These are phyloP conservation scores for Neonectria punicea DNA, from an alignment of 2,329 filamentous ascomycete genomes.

Conservation along the genomic window DNA sequence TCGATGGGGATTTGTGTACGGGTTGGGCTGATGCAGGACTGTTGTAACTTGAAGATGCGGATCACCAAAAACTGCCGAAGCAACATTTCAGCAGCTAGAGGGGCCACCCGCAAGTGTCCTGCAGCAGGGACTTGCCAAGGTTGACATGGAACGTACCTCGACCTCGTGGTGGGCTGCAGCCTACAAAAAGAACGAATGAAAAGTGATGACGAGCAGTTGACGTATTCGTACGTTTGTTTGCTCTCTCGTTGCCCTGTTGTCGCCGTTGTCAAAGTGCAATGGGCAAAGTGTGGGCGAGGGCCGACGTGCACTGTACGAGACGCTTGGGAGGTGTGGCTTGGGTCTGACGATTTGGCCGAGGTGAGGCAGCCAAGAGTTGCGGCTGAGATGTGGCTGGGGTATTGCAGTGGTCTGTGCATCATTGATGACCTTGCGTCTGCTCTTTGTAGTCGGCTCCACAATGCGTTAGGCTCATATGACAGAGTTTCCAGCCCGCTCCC, in stretches of 20 bases:
- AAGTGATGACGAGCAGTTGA: not conserved
- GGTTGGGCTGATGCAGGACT: not conserved
- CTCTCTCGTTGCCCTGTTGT: not conserved
- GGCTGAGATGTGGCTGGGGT: not conserved
- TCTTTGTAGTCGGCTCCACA: not conserved
- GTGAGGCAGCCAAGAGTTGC: not conserved
- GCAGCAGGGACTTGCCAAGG: not conserved
- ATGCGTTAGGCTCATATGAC: not conserved
- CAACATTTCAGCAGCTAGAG: not conserved
- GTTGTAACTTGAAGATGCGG: not conserved
- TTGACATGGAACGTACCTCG: not conserved
- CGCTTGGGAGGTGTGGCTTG: not conserved
- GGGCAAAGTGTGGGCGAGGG: constrained; percentile 3
- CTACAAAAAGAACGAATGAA: not conserved
- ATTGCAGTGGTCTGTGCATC: not conserved
- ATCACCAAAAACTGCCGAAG: not conserved
- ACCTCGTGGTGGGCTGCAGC: not conserved
- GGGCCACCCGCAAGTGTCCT: not conserved
- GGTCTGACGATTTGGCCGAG: not conserved
- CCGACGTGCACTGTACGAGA: not conserved
- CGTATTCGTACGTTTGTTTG: not conserved
- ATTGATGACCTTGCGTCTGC: not conserved
- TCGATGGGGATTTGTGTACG: not conserved
- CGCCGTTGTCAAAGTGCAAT: not conserved
- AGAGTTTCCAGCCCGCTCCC: not conserved